Conservation (phyloP, 768 basidiomycete genomes). For the Collybia nuda region DNA sequence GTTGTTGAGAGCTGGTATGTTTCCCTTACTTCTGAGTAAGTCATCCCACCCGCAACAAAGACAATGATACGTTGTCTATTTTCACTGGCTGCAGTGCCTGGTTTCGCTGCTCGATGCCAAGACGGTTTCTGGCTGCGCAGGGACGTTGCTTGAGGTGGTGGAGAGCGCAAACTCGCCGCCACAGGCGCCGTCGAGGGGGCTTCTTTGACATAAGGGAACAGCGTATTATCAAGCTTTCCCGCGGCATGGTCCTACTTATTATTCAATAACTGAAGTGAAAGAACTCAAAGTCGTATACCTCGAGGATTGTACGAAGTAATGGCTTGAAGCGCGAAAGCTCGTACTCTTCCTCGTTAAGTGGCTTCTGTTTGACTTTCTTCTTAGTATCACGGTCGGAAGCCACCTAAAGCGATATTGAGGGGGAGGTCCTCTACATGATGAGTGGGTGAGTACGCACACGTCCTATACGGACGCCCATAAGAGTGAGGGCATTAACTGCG, state of each 20-base stretch:
- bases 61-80: slow-evolving; percentile 80
- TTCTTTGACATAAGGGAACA: slow-evolving; percentile 92
- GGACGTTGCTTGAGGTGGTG: slow-evolving; percentile 65
- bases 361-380: slow-evolving; percentile 80
- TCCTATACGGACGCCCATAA: slow-evolving; percentile 80
- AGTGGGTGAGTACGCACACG: slow-evolving; percentile 51
- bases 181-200: slow-evolving; percentile 54
- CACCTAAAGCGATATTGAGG: slow-evolving; percentile 39
- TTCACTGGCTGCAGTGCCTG: slow-evolving; percentile 44
- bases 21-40: slow-evolving; percentile 92
- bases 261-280: background rate
- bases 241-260: slow-evolving; percentile 72
- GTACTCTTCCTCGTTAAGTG: slow-evolving; percentile 85
- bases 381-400: slow-evolving; percentile 76
- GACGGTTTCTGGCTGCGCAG: slow-evolving; percentile 87
- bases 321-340: slow-evolving; percentile 95
- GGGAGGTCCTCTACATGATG: background rate
- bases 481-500: slow-evolving; percentile 82
- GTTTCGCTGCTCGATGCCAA: slow-evolving; percentile 79
- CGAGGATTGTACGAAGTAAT: slow-evolving; percentile 73
- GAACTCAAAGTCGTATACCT: slow-evolving; percentile 47
- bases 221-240: slow-evolving; percentile 70
- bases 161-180: slow-evolving; percentile 43
- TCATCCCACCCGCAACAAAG: slow-evolving; percentile 94
- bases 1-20: slow-evolving; percentile 76